phyloP scores from a whole-genome alignment of 305 asterid species.

The Plantago rigida region DNA sequence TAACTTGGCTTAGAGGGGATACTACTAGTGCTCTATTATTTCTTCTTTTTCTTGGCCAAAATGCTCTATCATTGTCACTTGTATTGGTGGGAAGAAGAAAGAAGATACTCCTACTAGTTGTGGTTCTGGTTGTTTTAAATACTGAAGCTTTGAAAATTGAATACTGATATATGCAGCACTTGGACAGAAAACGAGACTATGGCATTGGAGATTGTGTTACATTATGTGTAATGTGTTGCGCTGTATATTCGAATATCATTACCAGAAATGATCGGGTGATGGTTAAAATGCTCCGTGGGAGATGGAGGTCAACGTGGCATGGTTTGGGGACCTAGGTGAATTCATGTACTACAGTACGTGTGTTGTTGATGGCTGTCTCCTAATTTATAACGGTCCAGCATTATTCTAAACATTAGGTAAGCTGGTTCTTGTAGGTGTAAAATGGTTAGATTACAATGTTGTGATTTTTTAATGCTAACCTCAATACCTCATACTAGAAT shows the following conservation, averaged over 20 bases:
- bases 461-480: too few species aligned
- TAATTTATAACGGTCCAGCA: conserved; percentile 8
- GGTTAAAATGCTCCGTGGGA: background rate
- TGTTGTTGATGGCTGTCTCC: background rate
- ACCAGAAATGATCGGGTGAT: background rate
- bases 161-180: conserved; percentile 20
- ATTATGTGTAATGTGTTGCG: too few species aligned
- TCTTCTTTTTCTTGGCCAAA: too few species aligned
- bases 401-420: background rate
- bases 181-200: conserved; percentile 27
- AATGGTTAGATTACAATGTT: background rate
- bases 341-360: background rate
- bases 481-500: too few species aligned
- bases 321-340: conserved; percentile 7
- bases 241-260: too few species aligned
- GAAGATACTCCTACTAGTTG: too few species aligned
- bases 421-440: background rate
- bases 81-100: too few species aligned
- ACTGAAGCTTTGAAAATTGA: conserved; percentile 2
- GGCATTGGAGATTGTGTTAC: conserved; percentile 17
- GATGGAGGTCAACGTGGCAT: conserved; percentile 35
- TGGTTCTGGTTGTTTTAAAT: too few species aligned
- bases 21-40: too few species aligned
- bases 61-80: too few species aligned
- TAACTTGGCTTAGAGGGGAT: too few species aligned